These are phyloP conservation scores for Venturia aucupariae DNA, from an alignment of 2,329 filamentous ascomycete genomes.

Conservation along the genomic window DNA sequence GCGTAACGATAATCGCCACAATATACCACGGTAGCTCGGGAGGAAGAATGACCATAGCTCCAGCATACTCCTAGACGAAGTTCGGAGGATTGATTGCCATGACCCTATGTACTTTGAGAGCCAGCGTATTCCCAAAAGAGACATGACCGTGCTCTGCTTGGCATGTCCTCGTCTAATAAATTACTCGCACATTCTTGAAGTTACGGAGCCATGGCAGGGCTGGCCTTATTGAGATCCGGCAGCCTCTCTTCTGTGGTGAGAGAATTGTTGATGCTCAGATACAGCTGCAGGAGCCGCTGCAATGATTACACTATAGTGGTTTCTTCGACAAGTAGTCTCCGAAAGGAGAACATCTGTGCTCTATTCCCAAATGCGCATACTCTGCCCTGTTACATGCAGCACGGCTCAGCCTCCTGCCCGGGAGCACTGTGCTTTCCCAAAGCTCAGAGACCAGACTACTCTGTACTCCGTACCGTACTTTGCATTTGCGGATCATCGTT, in stretches of 20 bases:
- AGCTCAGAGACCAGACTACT: too few species aligned
- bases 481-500: background rate
- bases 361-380: background rate
- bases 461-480: too few species aligned
- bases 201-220: background rate
- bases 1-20: slow-evolving; percentile 7
- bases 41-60: background rate
- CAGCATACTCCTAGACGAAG: background rate
- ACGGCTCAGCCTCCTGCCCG: background rate
- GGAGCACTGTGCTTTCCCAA: background rate
- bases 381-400: slow-evolving; percentile 2
- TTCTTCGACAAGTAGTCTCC: background rate
- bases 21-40: background rate
- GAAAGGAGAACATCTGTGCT: background rate
- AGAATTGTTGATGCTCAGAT: background rate
- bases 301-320: background rate
- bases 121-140: background rate
- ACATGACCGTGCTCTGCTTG: background rate
- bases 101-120: too few species aligned
- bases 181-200: background rate
- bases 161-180: background rate
- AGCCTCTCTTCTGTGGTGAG: background rate
- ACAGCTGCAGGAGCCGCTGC: background rate
- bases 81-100: background rate
- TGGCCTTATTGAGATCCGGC: background rate